Conservation (phyloP, 371 early-diverging fungal genomes). For the Lichtheimia hyalospora region DNA sequence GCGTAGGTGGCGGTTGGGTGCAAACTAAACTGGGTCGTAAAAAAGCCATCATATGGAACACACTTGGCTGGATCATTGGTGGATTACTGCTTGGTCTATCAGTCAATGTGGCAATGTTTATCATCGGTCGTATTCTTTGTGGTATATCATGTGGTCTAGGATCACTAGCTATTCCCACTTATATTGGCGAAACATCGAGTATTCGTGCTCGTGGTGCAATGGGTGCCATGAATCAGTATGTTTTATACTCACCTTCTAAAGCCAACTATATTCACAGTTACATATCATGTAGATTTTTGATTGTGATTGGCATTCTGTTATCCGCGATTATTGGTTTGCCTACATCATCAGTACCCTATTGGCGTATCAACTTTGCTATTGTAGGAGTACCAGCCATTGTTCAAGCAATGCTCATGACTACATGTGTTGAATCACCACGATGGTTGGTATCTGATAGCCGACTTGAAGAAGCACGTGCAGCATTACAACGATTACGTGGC, state of each 20-base stretch:
- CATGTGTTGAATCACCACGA: slow-evolving; percentile 76
- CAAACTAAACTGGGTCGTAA: slow-evolving; percentile 61
- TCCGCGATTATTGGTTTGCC: slow-evolving; percentile 62
- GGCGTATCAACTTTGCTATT: slow-evolving; percentile 66
- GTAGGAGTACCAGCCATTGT: slow-evolving; percentile 66
- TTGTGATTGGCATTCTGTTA: slow-evolving; percentile 75
- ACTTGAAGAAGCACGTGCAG: slow-evolving; percentile 51
- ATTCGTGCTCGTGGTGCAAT: slow-evolving; percentile 63
- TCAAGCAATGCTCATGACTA: slow-evolving; percentile 66
- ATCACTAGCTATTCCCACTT: slow-evolving; percentile 74
- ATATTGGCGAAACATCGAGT: slow-evolving; percentile 78
- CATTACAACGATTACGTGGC: slow-evolving; percentile 54
- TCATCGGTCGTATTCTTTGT: slow-evolving; percentile 24
- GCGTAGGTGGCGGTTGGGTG: slow-evolving; percentile 52
- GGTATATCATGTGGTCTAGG: slow-evolving; percentile 68
- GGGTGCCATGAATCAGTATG: slow-evolving; percentile 65
- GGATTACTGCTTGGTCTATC: slow-evolving; percentile 53
- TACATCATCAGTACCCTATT: slow-evolving; percentile 59
- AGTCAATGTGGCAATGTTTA: slow-evolving; percentile 20
- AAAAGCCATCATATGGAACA: slow-evolving; percentile 55
- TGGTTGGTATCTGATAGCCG: slow-evolving; percentile 60
- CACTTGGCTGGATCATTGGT: slow-evolving; percentile 57
- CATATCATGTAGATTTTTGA: slow-evolving; percentile 38
- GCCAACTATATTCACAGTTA: background rate
- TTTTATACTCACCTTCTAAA: background rate